Conservation (phyloP, 2,329 filamentous ascomycete species). For the Bipolaris gigantea region DNA sequence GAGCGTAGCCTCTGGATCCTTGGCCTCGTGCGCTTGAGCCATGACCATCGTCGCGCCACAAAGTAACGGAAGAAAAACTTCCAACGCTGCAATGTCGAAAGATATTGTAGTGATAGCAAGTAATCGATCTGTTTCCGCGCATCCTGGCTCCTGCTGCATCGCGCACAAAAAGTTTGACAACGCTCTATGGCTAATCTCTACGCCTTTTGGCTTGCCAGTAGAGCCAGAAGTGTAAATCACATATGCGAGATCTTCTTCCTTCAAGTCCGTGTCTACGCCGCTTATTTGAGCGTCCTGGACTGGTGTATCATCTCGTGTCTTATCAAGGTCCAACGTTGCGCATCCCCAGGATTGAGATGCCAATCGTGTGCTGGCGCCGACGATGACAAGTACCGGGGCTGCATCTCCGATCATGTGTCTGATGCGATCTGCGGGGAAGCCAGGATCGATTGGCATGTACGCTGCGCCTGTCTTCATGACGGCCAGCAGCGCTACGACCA, state of each 20-base stretch:
- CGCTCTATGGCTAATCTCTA: neutral
- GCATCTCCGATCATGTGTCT: neutral
- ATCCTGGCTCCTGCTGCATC: neutral
- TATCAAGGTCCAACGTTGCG: neutral
- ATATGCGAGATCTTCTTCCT: neutral
- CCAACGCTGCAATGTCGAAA: neutral
- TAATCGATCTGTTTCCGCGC: neutral
- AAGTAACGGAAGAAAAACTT: neutral
- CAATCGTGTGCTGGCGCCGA: neutral
- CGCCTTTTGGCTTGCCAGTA: neutral
- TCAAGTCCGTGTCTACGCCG: too few relatives aligned
- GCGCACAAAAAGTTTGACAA: neutral
- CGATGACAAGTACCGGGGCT: neutral
- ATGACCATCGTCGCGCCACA: neutral
- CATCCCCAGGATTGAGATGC: neutral
- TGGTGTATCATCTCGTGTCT: too few relatives aligned
- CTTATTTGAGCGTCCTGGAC: too few relatives aligned
- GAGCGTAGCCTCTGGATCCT: neutral
- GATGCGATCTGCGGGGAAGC: neutral
- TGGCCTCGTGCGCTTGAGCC: neutral
- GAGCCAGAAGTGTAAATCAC: neutral
- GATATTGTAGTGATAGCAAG: neutral
- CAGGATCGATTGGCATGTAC: neutral
- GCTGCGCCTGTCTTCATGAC: neutral
- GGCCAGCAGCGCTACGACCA: neutral